Conservation (phyloP, 108 stramenopile species). For the Cyclotella baltica region DNA sequence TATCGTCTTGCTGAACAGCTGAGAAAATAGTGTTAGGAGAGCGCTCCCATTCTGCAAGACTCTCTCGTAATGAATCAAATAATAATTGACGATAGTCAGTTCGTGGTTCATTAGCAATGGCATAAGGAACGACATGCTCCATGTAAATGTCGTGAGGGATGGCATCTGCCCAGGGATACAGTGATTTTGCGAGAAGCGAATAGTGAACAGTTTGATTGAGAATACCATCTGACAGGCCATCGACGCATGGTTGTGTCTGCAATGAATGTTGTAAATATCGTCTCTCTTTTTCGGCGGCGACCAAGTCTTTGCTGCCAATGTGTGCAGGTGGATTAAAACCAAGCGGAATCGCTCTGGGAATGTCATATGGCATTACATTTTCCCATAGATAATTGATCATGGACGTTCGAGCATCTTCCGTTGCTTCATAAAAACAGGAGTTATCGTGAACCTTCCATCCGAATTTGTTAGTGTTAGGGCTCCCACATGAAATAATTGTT, state of each 20-base stretch:
- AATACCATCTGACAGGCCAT: slow-evolving; percentile 78
- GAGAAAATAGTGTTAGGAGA: background rate
- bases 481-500: background rate
- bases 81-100: slow-evolving; percentile 83
- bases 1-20: background rate
- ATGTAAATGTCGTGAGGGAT: slow-evolving; percentile 71
- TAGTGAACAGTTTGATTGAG: slow-evolving; percentile 66
- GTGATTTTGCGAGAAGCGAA: slow-evolving; percentile 67
- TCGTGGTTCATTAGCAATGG: slow-evolving; percentile 83
- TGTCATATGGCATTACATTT: slow-evolving; percentile 78
- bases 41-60: slow-evolving; percentile 32
- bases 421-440: slow-evolving; percentile 13
- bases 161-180: slow-evolving; percentile 73
- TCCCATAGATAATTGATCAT: slow-evolving; percentile 51
- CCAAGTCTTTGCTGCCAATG: background rate
- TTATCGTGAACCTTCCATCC: background rate
- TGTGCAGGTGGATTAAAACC: slow-evolving; percentile 55
- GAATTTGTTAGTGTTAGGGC: background rate
- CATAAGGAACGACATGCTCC: slow-evolving; percentile 88
- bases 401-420: slow-evolving; percentile 21
- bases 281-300: background rate
- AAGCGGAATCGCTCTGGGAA: slow-evolving; percentile 60
- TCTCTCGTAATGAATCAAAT: slow-evolving; percentile 51
- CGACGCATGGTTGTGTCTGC: slow-evolving; percentile 38
- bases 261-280: background rate